These are phyloP conservation scores for Ascomycota sp. DNA, from an alignment of 2,329 filamentous ascomycete genomes.

Conservation along the genomic window DNA sequence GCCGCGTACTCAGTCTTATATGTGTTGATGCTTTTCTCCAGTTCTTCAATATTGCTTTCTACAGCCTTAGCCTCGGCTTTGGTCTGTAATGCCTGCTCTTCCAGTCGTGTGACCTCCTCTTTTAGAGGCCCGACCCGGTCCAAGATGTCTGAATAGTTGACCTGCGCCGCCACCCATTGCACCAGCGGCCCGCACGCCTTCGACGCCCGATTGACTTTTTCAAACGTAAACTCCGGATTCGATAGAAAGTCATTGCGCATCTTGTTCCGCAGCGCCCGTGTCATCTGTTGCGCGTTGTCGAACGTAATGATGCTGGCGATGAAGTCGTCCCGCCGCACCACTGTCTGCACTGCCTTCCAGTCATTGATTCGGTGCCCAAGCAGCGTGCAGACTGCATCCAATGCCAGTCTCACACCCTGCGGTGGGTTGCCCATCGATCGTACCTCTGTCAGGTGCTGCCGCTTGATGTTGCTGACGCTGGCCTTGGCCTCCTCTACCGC, in stretches of 20 bases:
- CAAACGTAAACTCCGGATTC: constrained; percentile 88
- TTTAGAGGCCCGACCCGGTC: constrained; percentile 83
- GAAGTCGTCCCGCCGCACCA: constrained; percentile 85
- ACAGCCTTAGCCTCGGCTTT: constrained; percentile 87
- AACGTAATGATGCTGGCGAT: constrained; percentile 96
- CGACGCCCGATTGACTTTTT: constrained; percentile 87
- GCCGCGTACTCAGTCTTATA: constrained; percentile 95
- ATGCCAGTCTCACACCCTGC: constrained; percentile 69
- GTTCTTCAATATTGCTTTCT: constrained; percentile 61
- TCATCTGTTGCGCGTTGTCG: constrained; percentile 92
- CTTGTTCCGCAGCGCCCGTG: constrained; percentile 54
- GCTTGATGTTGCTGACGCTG: constrained; percentile 96
- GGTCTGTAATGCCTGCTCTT: constrained; percentile 76
- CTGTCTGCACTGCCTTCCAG: constrained; percentile 79
- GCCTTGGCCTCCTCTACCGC: constrained; percentile 84
- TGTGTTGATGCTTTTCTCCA: constrained; percentile 78
- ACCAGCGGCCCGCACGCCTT: constrained; percentile 94
- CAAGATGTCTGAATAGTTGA: constrained; percentile 93
- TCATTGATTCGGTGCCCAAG: constrained; percentile 76
- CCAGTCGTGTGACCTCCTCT: constrained; percentile 70
- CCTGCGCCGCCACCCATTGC: constrained; percentile 91
- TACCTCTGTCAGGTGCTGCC: constrained; percentile 91
- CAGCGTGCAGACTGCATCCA: constrained; percentile 91
- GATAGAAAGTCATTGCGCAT: constrained; percentile 88
- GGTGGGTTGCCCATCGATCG: constrained; percentile 92